Evolutionary conservation across 169 alveolate species (phyloP), one percentile per base, ranked within the genome.

Genomic region (Babesia gibsoni): DNA sequence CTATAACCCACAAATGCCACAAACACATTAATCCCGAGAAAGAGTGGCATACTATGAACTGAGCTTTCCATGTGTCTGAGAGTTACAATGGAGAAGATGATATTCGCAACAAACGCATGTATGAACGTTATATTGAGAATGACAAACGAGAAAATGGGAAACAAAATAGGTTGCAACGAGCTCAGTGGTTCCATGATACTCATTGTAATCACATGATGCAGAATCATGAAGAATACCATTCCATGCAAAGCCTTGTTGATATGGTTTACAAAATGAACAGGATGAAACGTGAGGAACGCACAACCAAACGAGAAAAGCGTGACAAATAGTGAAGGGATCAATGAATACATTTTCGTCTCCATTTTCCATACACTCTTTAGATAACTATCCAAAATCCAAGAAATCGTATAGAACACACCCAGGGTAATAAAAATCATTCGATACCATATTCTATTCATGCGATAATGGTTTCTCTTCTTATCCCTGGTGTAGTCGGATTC

Each of bases 1-100:
- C 94, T 91, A 63, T 91, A 91, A 1, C 97, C 97, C 18, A 93
- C 90, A 57, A 86, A 84, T 14, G 90, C 94, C 22, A 89, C 89
- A 54, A 91, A 81, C 27, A 84, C 78, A 53, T 86, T 91, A 8
- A 86, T 88, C 12, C 94, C 95, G 27, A 85, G 41, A 52, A 89
- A 78, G 52, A 91, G 57, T 30, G 95, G 95, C 23, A 91, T 56
- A 49, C 65, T 73, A 48, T 88, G 91, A 42, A 80, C 80, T 48
- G 80, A 64, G 7, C 73, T 73, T 9, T 43, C 43, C 3, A 36
- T 2, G 18, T 20, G 23, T 22, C 18, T 0, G n/a, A 59, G 27
- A 43, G 68, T 53, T 36, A 35, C 32, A 2, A 66, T 10, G n/a
- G 52, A 42, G 75, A 87, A 87, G 36, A 87, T 68, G 22, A 78